A percentile compares a stretch with the other conserved stretches of the same genome.
phyloP scores from a whole-genome alignment of 2,329 filamentous ascomycete genomes.

The Ilyonectria robusta region DNA sequence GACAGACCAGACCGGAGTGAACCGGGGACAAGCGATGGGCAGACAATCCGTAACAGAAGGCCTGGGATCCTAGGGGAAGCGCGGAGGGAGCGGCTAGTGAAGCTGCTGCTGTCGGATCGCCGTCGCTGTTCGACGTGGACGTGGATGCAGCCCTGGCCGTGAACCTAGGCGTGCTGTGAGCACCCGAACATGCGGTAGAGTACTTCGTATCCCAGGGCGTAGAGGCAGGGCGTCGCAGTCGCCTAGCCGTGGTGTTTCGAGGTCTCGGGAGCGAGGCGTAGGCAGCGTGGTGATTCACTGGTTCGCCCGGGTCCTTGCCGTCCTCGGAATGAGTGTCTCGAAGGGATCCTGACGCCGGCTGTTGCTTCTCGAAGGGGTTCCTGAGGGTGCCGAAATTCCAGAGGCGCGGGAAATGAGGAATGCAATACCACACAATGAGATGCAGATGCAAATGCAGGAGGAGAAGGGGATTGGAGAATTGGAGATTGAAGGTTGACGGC shows the following conservation, averaged over 20 bases:
- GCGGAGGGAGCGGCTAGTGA: slow-evolving; percentile 24
- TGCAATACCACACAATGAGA: slow-evolving; percentile 3
- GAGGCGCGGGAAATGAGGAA: slow-evolving; percentile 14
- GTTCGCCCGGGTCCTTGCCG: slow-evolving; percentile 13
- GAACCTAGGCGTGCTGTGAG: slow-evolving; percentile 1
- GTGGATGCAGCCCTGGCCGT: not conserved
- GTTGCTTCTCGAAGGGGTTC: slow-evolving; percentile 22
- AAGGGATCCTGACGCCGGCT: slow-evolving; percentile 8
- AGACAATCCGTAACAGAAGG: slow-evolving; percentile 11
- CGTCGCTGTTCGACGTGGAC: slow-evolving; percentile 3
- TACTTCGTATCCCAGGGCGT: not conserved
- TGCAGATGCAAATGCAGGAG: slow-evolving; percentile 1
- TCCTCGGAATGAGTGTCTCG: slow-evolving; percentile 25
- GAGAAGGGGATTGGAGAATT: slow-evolving; percentile 7
- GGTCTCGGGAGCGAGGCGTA: slow-evolving; percentile 14
- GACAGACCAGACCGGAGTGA: slow-evolving; percentile 7
- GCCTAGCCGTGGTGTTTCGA: slow-evolving; percentile 1
- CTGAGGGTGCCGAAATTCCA: slow-evolving; percentile 4
- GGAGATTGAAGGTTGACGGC: slow-evolving; percentile 1
- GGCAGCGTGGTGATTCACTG: slow-evolving; percentile 3
- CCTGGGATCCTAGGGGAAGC: slow-evolving; percentile 9
- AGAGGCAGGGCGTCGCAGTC: slow-evolving; percentile 3
- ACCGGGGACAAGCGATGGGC: slow-evolving; percentile 15
- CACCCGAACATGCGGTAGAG: not conserved
- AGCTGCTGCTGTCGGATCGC: slow-evolving; percentile 23